Evolutionary conservation across 2,329 filamentous ascomycete species (phyloP).

Genomic region (Aspergillus spinulosporus): DNA sequence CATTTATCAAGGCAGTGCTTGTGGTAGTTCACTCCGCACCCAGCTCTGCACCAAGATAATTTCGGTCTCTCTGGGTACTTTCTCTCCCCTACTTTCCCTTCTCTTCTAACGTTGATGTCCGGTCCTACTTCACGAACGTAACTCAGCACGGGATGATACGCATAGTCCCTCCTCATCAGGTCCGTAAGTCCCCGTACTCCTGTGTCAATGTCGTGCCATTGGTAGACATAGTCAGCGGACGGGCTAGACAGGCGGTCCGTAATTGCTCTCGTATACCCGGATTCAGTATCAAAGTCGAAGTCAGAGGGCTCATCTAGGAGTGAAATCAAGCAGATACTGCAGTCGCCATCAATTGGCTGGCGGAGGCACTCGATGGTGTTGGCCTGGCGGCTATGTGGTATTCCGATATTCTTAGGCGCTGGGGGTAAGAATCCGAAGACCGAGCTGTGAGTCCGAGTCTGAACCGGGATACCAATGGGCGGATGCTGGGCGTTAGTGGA

Average conservation of each 20-base stretch:
- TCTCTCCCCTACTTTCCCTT: too few species aligned
- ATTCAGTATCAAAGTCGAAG: background rate
- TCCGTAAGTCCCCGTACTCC: background rate
- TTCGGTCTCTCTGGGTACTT: background rate
- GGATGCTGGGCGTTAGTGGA: too few species aligned
- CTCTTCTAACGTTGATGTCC: too few species aligned
- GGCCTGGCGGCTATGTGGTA: too few species aligned
- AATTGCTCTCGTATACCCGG: background rate
- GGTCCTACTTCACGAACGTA: background rate
- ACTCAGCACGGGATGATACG: background rate
- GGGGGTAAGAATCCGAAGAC: too few species aligned
- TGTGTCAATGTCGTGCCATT: background rate
- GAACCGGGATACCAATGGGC: too few species aligned
- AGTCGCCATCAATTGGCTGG: conserved; percentile 7
- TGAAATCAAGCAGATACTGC: conserved; percentile 5
- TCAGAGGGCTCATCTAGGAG: background rate
- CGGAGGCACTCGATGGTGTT: background rate
- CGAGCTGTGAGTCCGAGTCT: too few species aligned
- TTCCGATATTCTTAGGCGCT: too few species aligned
- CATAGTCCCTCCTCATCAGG: background rate
- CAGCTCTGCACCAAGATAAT: conserved; percentile 24
- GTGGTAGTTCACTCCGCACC: conserved; percentile 26
- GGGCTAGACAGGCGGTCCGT: background rate
- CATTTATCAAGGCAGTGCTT: conserved; percentile 23
- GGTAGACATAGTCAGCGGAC: background rate